These are phyloP conservation scores for Mycena vulgaris DNA, from an alignment of 768 basidiomycete genomes.

Conservation along the genomic window DNA sequence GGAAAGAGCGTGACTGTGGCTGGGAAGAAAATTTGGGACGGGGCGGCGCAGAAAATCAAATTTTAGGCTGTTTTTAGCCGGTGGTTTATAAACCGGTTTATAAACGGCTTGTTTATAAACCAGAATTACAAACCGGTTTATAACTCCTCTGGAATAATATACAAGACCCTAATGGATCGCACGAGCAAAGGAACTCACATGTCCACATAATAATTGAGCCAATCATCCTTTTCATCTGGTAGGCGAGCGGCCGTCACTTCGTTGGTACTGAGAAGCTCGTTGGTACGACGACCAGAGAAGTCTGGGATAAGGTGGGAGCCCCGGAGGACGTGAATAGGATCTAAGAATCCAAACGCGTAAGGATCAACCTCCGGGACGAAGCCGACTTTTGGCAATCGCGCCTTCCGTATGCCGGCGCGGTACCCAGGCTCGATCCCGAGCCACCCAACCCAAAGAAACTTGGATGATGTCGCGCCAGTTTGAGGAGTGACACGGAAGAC, in stretches of 20 bases:
- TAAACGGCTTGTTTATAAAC: too few species aligned
- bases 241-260: slow-evolving; percentile 32
- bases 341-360: slow-evolving; percentile 56
- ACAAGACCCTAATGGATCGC: too few species aligned
- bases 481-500: slow-evolving; percentile 32
- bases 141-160: too few species aligned
- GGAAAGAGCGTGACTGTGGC: too few species aligned
- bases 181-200: slow-evolving; percentile 42
- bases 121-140: too few species aligned
- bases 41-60: too few species aligned
- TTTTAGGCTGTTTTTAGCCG: too few species aligned
- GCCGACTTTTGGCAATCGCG: slow-evolving; percentile 46
- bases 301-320: slow-evolving; percentile 54
- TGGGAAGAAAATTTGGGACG: too few species aligned
- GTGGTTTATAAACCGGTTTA: too few species aligned
- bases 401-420: slow-evolving; percentile 33
- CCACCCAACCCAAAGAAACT: slow-evolving; percentile 50
- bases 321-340: slow-evolving; percentile 52
- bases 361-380: slow-evolving; percentile 44
- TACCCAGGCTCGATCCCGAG: slow-evolving; percentile 34
- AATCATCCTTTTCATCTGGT: slow-evolving; percentile 45
- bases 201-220: slow-evolving; percentile 48
- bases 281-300: slow-evolving; percentile 40
- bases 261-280: slow-evolving; percentile 23
- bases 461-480: background rate